Evolutionary conservation across 2,329 filamentous ascomycete genomes (phyloP).

Genomic region (Pseudogymnoascus sp.): DNA sequence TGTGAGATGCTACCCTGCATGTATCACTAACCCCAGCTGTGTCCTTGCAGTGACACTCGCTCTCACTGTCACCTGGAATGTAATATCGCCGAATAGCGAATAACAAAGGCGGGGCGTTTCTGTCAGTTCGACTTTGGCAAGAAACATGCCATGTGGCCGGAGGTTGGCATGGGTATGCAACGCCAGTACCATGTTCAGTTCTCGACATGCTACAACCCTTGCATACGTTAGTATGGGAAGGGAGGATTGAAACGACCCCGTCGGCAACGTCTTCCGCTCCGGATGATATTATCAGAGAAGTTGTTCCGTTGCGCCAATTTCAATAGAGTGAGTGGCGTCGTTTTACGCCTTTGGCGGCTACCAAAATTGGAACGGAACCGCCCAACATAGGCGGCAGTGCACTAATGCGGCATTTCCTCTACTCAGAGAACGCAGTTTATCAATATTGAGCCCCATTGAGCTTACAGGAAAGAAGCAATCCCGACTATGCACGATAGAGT

Average conservation of each 20-base stretch:
- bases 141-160: neutral
- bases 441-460: neutral
- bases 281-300: neutral
- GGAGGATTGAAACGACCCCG: neutral
- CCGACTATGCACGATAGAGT: conserved; percentile 1
- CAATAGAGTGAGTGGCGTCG: neutral
- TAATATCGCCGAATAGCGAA: neutral
- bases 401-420: neutral
- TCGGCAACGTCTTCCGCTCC: neutral
- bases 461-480: conserved; percentile 6
- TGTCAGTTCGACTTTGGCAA: neutral
- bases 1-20: neutral
- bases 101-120: neutral
- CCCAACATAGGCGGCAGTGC: neutral
- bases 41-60: neutral
- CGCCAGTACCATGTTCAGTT: neutral
- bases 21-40: neutral
- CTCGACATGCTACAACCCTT: neutral
- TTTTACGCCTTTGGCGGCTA: neutral
- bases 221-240: neutral
- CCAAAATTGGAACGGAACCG: neutral
- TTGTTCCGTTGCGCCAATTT: neutral
- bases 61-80: neutral
- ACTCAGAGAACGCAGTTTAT: neutral
- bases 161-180: neutral